Evolutionary conservation across 306 rosid genomes (phyloP).

Genomic region (cucumber (Cucumis sativus)): Cucumber_9930_V3 NC_026656.2:1925001-1925500

Average conservation of each 20-base stretch:
- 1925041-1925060: too few relatives aligned
- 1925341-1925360: constrained; percentile 60
- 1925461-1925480: too few relatives aligned
- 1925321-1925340: constrained; percentile 58
- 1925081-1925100: too few relatives aligned
- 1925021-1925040: too few relatives aligned
- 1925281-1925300: neutral
- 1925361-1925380: constrained; percentile 23
- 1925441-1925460: too few relatives aligned
- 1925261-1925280: too few relatives aligned
- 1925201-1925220: constrained; percentile 91
- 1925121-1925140: constrained; percentile 5
- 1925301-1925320: constrained; percentile 70
- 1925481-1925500: too few relatives aligned
- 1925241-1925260: too few relatives aligned
- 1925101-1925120: too few relatives aligned
- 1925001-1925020: too few relatives aligned
- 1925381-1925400: constrained; percentile 3
- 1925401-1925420: constrained; percentile 53
- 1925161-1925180: constrained; percentile 18
- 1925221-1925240: constrained; percentile 75
- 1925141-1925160: constrained; percentile 18
- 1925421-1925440: neutral
- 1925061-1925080: too few relatives aligned
- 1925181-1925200: constrained; percentile 68